phyloP scores from a whole-genome alignment of 2,329 filamentous ascomycete genomes.

The Lecanosticta acicola region DNA sequence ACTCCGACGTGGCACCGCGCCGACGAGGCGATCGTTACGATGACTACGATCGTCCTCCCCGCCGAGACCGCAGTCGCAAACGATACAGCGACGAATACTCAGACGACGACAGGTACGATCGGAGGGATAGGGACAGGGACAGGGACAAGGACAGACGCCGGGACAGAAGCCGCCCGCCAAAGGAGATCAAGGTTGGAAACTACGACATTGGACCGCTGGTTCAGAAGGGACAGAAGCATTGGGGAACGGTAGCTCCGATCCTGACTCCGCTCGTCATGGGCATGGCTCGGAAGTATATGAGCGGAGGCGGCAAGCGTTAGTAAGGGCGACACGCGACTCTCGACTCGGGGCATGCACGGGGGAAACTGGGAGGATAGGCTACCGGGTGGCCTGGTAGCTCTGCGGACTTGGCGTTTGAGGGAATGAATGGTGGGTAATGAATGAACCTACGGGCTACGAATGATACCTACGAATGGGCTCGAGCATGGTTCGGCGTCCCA shows the following conservation, averaged over 20 bases:
- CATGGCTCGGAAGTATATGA: conserved; percentile 16
- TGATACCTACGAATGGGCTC: too few species aligned
- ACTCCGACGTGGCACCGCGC: conserved; percentile 18
- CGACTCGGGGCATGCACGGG: too few species aligned
- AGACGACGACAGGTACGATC: conserved; percentile 18
- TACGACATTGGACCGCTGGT: conserved; percentile 31
- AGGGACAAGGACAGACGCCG: conserved; percentile 7
- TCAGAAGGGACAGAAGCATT: conserved; percentile 33
- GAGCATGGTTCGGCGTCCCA: too few species aligned
- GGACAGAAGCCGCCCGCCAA: conserved; percentile 12
- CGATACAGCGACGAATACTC: conserved; percentile 22
- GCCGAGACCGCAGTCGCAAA: conserved; percentile 9
- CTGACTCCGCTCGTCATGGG: conserved; percentile 27
- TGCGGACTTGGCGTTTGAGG: too few species aligned
- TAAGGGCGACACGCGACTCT: too few species aligned
- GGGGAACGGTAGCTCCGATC: conserved; percentile 28
- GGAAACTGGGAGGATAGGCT: too few species aligned
- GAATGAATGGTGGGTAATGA: too few species aligned
- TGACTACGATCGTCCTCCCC: conserved; percentile 18
- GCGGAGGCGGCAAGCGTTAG: conserved; percentile 6
- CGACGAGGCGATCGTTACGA: conserved; percentile 21
- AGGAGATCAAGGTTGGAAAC: conserved; percentile 30
- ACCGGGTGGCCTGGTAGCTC: too few species aligned
- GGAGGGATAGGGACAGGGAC: conserved; percentile 14
- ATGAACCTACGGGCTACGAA: too few species aligned